Evolutionary conservation across 2,329 filamentous ascomycete species (phyloP), one percentile per base, ranked within the genome.

Genomic region (Stemphylium lycopersici): DNA sequence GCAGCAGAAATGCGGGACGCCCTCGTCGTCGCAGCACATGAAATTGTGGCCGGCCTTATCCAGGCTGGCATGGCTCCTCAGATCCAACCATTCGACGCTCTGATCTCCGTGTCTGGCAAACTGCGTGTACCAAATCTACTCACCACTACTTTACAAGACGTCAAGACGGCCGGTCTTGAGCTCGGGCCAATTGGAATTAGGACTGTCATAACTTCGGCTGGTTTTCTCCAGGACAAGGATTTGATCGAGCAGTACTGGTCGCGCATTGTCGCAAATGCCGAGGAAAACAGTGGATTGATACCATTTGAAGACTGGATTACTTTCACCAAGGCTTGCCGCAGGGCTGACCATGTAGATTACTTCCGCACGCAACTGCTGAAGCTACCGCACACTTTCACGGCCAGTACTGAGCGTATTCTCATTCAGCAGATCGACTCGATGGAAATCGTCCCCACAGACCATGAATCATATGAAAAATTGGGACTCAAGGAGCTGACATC

Each of bases 231-330:
- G 18, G 56, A 73, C 29, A 57, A 48, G 16, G 51, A 63, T 0
- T 29, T 71, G 12, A 56, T 76, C 24, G 61, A 72, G 43, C 47
- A 66, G n/a, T 54, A 62, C n/a, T 76, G 74, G 74, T 51, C 55
- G 2, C 46, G 44, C 4, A 57, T 74, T 26, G 67, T 68, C 16
- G 55, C 55, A 6, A 34, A 43, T 13, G 65, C 69, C 11, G 64
- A 70, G 41, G 41, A 38, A 2, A 56, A 70, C 16, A 66, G 67
- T 39, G 40, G 41, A 13, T 56, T 59, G 26, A 61, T 74, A 20
- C 40, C 52, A 3, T 54, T 62, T 29, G 55, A 56, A 34, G 73
- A 76, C 55, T 77, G 74, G 74, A 52, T 67, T 4, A 66, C 67
- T 8, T 56, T 76, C 39, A 66, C 67, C 16, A 68, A 61, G 53